A percentile compares a stretch with the other conserved stretches of the same genome.
Conservation (phyloP, 2,329 filamentous ascomycete species). For the Fusarium papillatum region DNA sequence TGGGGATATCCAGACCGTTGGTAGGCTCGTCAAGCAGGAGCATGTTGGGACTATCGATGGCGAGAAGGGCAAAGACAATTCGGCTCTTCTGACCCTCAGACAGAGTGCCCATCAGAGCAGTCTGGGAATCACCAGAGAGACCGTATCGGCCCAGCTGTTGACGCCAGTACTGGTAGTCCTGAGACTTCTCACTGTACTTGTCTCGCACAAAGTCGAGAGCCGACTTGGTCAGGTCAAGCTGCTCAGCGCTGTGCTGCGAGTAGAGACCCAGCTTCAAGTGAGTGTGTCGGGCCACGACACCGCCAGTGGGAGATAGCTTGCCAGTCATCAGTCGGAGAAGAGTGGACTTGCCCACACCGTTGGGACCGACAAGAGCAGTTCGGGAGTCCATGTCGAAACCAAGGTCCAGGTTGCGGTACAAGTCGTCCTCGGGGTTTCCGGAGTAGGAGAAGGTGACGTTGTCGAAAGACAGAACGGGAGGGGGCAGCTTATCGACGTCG, state of each 20-base stretch:
- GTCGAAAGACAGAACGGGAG: slow-evolving; percentile 96
- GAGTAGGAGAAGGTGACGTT: slow-evolving; percentile 99
- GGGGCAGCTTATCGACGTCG: slow-evolving; percentile 99
- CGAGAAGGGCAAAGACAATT: slow-evolving; percentile 97
- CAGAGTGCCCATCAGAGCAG: slow-evolving; percentile 96
- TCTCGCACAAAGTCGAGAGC: slow-evolving; percentile 97
- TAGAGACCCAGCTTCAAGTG: slow-evolving; percentile 99
- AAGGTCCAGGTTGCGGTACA: slow-evolving; percentile 97
- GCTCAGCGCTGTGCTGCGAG: slow-evolving; percentile 98
- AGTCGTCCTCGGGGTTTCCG: slow-evolving; percentile 87
- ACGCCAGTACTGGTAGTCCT: slow-evolving; percentile 99
- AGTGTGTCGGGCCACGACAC: slow-evolving; percentile 90
- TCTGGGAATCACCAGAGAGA: slow-evolving; percentile 93
- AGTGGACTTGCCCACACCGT: slow-evolving; percentile 99
- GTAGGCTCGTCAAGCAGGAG: slow-evolving; percentile 97
- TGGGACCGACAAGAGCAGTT: slow-evolving; percentile 96
- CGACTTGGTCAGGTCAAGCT: slow-evolving; percentile 98
- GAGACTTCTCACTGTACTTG: slow-evolving; percentile 89
- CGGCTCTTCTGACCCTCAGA: slow-evolving; percentile 98
- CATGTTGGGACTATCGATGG: slow-evolving; percentile 98
- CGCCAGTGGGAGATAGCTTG: slow-evolving; percentile 87
- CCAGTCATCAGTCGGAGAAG: slow-evolving; percentile 97
- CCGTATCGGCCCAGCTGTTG: slow-evolving; percentile 97
- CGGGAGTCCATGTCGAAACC: slow-evolving; percentile 99
- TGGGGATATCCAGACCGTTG: slow-evolving; percentile 99